Base-by-base conservation (phyloP, 345 rosid genomes). In the Lepidium sativum region DNA sequence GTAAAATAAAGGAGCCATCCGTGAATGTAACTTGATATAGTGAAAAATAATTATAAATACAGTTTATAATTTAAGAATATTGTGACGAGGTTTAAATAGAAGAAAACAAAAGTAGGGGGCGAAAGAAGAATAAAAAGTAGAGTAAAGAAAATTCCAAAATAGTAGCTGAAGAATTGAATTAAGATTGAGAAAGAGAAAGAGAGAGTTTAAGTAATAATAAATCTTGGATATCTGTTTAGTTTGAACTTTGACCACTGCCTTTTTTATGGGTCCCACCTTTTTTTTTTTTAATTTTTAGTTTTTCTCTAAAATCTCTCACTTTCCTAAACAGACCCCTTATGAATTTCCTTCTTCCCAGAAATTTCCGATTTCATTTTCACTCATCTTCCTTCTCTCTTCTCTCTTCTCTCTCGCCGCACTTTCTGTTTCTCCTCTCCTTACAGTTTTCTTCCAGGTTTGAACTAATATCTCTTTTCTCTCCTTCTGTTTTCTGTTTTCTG, bases 181-280 rank as follows among this genome's bases (percentile, higher is more conserved):
- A 67, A 67, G 63, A 62, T 42, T 50, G n/a, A n/a, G n/a, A n/a
- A n/a, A n/a, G 35, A 69, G 58, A 29, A 34, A 17, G 11, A 38
- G n/a, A 32, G 25, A 34, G 18, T 60, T 32, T 17, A 31, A 52
- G 35, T 63, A 59, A 64, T 65, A 57, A 65, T 48, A 78, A 82
- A 81, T 76, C 50, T 40, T 57, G 76, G 78, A 57, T 50, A 68
- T 69, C 65, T 81, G 84, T 81, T 82, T 79, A 84, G 87, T 86
- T 85, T 92, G 96, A 89, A 67, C 77, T 66, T 73, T 73, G 77
- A 73, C 98, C 84, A 80, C 47, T 81, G 91, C 80, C 75, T 64
- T 47, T 31, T 34, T 27, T 52, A n/a, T 71, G 74, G 77, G 71
- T 65, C 79, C 78, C 79, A 57, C 78, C 21, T n/a, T 17, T 0